These are phyloP conservation scores for Leucocoprinus sp. DNA, from an alignment of 768 basidiomycete species.

Conservation along the genomic window DNA sequence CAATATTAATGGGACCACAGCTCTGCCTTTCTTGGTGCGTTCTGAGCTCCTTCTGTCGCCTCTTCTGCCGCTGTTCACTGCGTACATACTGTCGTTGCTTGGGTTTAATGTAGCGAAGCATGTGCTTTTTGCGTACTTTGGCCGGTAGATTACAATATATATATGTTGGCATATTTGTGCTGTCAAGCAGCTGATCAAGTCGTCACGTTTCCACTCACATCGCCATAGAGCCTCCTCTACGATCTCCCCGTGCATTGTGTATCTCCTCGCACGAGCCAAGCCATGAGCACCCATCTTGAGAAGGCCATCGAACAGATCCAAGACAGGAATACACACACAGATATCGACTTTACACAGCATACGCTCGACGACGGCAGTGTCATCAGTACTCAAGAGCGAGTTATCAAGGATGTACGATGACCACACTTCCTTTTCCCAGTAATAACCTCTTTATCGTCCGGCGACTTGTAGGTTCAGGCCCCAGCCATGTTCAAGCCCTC, in stretches of 20 bases:
- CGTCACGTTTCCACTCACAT: conserved; percentile 10
- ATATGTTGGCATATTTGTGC: conserved; percentile 10
- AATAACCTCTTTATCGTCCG: conserved; percentile 1
- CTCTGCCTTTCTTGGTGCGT: conserved; percentile 90
- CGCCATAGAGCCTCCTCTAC: conserved; percentile 6
- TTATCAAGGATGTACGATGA: conserved; percentile 82
- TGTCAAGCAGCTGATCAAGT: conserved; percentile 6
- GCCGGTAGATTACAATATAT: conserved; percentile 11
- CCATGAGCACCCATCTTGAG: conserved; percentile 49
- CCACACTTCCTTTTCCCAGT: background rate
- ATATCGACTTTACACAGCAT: conserved; percentile 89
- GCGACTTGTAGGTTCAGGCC: conserved; percentile 74
- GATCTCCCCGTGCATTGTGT: too few relatives aligned
- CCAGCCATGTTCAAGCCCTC: conserved; percentile 92
- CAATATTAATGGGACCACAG: conserved; percentile 27
- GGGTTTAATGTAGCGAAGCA: conserved; percentile 87
- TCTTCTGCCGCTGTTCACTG: conserved; percentile 75
- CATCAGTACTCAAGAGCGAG: conserved; percentile 90
- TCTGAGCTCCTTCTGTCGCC: conserved; percentile 89
- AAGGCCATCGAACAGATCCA: conserved; percentile 63
- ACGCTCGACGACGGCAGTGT: conserved; percentile 85
- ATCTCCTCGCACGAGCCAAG: too few relatives aligned
- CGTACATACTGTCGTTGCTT: conserved; percentile 78
- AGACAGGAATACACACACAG: conserved; percentile 40
- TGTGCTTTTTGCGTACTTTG: conserved; percentile 75